Conservation (phyloP, 805 yeast genomes). For the Wickerhamiella australiensis region DNA sequence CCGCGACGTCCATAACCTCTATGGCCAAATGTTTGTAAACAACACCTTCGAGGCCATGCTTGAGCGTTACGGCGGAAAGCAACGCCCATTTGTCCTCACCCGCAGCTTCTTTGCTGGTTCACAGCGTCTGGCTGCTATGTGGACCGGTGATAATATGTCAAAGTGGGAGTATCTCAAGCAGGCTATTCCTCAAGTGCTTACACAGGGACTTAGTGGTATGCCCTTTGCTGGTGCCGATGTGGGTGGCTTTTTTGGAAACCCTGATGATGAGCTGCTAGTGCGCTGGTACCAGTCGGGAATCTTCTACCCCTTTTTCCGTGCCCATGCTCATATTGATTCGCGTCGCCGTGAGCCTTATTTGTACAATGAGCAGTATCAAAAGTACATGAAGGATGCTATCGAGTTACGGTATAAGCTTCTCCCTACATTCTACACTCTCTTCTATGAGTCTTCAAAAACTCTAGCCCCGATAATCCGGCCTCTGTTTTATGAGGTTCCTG, state of each 20-base stretch:
- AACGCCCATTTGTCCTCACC: conserved; percentile 80
- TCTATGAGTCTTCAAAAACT: conserved; percentile 44
- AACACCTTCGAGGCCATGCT: conserved; percentile 59
- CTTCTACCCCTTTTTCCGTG: conserved; percentile 94
- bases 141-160: conserved; percentile 97
- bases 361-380: conserved; percentile 59
- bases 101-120: conserved; percentile 85
- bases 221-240: conserved; percentile 95
- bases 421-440: conserved; percentile 71
- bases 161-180: conserved; percentile 75
- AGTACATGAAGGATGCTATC: conserved; percentile 57
- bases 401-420: conserved; percentile 60
- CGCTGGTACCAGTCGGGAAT: conserved; percentile 96
- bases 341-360: conserved; percentile 89
- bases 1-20: conserved; percentile 78
- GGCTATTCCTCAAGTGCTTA: conserved; percentile 79
- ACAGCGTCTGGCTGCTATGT: conserved; percentile 81
- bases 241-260: conserved; percentile 93
- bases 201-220: conserved; percentile 69
- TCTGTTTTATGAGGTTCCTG: conserved; percentile 25
- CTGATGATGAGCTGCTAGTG: conserved; percentile 61
- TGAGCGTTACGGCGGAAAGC: conserved; percentile 35
- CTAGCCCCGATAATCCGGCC: conserved; percentile 57
- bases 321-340: conserved; percentile 91
- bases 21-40: conserved; percentile 70